phyloP scores from a whole-genome alignment of 768 basidiomycete species.

The Leccinum rimulosum region DNA sequence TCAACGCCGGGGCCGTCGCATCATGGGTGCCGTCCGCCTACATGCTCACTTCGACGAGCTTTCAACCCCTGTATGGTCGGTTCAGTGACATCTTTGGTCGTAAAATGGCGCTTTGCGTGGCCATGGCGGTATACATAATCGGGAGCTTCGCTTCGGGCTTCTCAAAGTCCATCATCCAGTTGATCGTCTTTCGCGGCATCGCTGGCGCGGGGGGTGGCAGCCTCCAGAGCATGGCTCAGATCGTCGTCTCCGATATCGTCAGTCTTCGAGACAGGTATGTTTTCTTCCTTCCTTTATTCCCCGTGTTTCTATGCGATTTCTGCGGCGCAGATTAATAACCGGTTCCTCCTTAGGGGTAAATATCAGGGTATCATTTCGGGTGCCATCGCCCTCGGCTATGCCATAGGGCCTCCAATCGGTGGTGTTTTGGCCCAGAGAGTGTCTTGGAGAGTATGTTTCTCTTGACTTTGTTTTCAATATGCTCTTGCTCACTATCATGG shows the following conservation, averaged over 20 bases:
- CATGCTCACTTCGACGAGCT: slow-evolving; percentile 52
- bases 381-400: slow-evolving; percentile 53
- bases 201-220: slow-evolving; percentile 73
- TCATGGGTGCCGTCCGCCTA: slow-evolving; percentile 77
- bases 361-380: slow-evolving; percentile 74
- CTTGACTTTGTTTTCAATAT: not conserved
- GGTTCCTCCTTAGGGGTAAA: slow-evolving; percentile 49
- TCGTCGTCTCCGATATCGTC: slow-evolving; percentile 72
- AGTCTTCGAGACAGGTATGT: slow-evolving; percentile 60
- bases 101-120: slow-evolving; percentile 54
- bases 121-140: slow-evolving; percentile 61
- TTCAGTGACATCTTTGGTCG: slow-evolving; percentile 69
- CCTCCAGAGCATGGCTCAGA: slow-evolving; percentile 66
- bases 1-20: slow-evolving; percentile 44
- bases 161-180: slow-evolving; percentile 57
- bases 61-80: slow-evolving; percentile 50
- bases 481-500: not conserved
- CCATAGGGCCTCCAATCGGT: slow-evolving; percentile 66
- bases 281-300: not conserved
- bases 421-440: slow-evolving; percentile 61
- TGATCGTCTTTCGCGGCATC: slow-evolving; percentile 68
- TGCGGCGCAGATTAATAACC: not conserved
- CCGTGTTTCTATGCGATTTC: not conserved
- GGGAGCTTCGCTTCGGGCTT: slow-evolving; percentile 69
- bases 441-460: slow-evolving; percentile 53